Evolutionary conservation across 768 basidiomycete genomes (phyloP).

Genomic region (Tulasnella sp.): DNA sequence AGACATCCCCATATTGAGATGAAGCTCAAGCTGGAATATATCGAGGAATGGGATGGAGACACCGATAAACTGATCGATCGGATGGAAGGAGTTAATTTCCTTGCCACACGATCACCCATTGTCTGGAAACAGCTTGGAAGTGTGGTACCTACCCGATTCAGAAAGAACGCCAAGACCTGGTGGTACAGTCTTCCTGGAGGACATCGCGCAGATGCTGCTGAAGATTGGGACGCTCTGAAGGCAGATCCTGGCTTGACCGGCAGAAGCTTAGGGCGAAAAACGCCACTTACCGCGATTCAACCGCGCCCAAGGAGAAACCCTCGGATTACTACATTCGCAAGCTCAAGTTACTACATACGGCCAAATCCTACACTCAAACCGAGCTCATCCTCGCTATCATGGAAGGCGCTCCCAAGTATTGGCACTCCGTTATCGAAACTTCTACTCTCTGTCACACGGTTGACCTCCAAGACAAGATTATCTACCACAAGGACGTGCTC

Average conservation of each 20-base stretch:
- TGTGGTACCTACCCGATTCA: slow-evolving; percentile 43
- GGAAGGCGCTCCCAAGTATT: slow-evolving; percentile 39
- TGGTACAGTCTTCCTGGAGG: slow-evolving; percentile 41
- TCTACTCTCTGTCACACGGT: neutral
- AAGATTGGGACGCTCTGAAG: slow-evolving; percentile 44
- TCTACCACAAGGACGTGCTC: neutral
- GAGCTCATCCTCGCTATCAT: slow-evolving; percentile 48
- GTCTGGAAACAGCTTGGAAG: slow-evolving; percentile 43
- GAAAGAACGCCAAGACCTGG: slow-evolving; percentile 43
- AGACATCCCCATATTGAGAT: slow-evolving; percentile 43
- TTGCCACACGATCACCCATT: slow-evolving; percentile 38
- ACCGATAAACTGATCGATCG: slow-evolving; percentile 42
- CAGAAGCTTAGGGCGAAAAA: slow-evolving; percentile 42
- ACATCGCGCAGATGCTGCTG: slow-evolving; percentile 36
- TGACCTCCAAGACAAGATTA: slow-evolving; percentile 8
- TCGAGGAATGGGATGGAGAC: slow-evolving; percentile 47
- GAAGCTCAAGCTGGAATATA: slow-evolving; percentile 43
- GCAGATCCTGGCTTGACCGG: slow-evolving; percentile 41
- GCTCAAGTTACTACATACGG: too few species aligned
- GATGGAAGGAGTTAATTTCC: slow-evolving; percentile 43
- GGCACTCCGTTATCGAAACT: slow-evolving; percentile 28
- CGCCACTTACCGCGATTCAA: slow-evolving; percentile 43
- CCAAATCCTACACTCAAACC: slow-evolving; percentile 39
- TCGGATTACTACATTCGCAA: too few species aligned
- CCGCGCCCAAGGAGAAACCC: slow-evolving; percentile 30